Base-by-base conservation (phyloP, 1,284 basidiomycete species). In the Clitocybe nebularis region DNA sequence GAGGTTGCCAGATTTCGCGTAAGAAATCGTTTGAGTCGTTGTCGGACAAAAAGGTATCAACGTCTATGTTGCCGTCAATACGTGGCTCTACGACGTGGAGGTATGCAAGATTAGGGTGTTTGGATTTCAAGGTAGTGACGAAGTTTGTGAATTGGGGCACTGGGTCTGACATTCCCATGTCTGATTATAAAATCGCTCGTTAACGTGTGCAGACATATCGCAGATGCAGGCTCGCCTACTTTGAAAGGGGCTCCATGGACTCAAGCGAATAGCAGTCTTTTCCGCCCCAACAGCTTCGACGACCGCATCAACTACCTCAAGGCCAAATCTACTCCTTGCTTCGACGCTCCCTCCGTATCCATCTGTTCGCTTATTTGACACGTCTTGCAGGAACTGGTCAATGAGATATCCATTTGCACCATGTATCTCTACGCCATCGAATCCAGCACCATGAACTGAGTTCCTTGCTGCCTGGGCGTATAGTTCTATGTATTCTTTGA, bases 41-140 rank as follows among this genome's bases (percentile, higher is more conserved):
- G 2, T 28, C 16, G 10, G 25, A 33, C 10, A 26, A 23, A 6
- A 37, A 28, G 1, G 29, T 24, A 5, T 57, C 50, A 3, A 7
- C 16, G 4, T 17, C 10, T 7, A 23, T 4, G 33, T 11, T 39
- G 1, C 55, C 62, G 10, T 49, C 41, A 8, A 63, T 52, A 10
- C 69, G 61, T 1, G 73, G 63, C 52, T 82, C 79, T 20, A 77
- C 59, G 28, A 73, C 60, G 53, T 86, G 82, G 11, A 82, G 45
- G 53, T 80, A 84, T 1, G 77, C 77, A 5, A 83, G 59, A 6
- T 67, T 52, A 13, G 78, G 73, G 52, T 72, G 66, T 1, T 46
- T 43, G 4, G 49, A 36, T 23, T 58, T 57, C 4, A 72, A 41
- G 4, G 54, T 36, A 0, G 53, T 43, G n/a, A 68, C 55, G 33